These are phyloP conservation scores for Aspergillus melleus DNA, from an alignment of 2,329 filamentous ascomycete species.

Conservation along the genomic window DNA sequence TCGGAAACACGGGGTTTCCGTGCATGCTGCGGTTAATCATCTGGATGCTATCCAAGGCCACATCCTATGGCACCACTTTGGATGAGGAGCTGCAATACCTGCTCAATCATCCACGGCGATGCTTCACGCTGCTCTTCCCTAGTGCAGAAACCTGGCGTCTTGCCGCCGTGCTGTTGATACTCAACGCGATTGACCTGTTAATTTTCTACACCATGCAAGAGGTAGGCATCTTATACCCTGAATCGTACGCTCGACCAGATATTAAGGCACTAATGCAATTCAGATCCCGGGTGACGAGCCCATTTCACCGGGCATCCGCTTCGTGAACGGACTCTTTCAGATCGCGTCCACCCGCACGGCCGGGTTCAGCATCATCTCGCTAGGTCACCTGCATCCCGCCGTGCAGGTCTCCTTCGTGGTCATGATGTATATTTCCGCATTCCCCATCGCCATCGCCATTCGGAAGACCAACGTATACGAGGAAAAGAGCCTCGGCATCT, in stretches of 20 bases:
- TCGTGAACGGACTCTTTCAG: slow-evolving; percentile 86
- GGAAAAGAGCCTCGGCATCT: slow-evolving; percentile 65
- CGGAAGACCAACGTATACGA: slow-evolving; percentile 95
- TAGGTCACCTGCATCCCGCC: slow-evolving; percentile 77
- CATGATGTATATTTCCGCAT: slow-evolving; percentile 99
- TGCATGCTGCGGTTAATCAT: slow-evolving; percentile 91
- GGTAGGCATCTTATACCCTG: slow-evolving; percentile 49
- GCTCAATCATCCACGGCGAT: slow-evolving; percentile 87
- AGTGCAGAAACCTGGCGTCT: slow-evolving; percentile 88
- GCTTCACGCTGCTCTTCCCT: slow-evolving; percentile 90
- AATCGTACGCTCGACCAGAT: background rate
- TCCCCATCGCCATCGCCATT: slow-evolving; percentile 92
- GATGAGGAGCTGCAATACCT: slow-evolving; percentile 88
- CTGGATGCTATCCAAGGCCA: slow-evolving; percentile 71
- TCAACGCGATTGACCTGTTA: slow-evolving; percentile 80
- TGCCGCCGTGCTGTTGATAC: slow-evolving; percentile 73
- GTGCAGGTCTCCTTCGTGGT: slow-evolving; percentile 94
- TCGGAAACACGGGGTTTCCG: slow-evolving; percentile 90
- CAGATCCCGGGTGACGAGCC: background rate
- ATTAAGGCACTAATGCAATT: background rate
- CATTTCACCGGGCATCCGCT: slow-evolving; percentile 53
- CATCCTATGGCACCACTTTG: slow-evolving; percentile 63
- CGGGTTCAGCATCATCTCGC: slow-evolving; percentile 78
- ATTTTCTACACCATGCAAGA: slow-evolving; percentile 83
- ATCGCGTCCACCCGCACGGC: slow-evolving; percentile 86